Base-by-base conservation (phyloP, 2,329 filamentous ascomycete species). In the Stagonosporopsis rhizophila region DNA sequence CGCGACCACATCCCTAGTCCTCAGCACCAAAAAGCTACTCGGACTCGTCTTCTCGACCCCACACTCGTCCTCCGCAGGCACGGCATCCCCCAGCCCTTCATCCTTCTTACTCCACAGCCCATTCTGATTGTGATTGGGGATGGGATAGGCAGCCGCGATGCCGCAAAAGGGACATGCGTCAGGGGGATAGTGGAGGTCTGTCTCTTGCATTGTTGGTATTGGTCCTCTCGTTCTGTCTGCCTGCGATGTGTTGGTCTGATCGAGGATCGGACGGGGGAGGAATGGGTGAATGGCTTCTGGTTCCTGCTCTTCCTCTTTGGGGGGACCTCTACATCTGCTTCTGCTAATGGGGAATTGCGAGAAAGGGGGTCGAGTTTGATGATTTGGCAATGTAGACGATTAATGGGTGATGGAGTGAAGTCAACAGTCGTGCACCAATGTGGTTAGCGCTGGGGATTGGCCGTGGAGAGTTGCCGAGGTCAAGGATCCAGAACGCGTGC, bases 1-100 rank as follows among this genome's bases (percentile, higher is more conserved):
- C 38, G 92, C 92, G 60, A 98, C 79, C 25, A 95, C 86, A 59
- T 87, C 76, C 1, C 87, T 87, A 0, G 91, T 95, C 2, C 90
- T 91, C 56, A 97, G 84, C 28, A 97, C 84, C 27, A 97, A 71
- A 67, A 85, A 79, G 48, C 74, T 77, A 61, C 76, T 75, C 64
- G 77, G 69, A 68, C 66, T 53, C 59, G 77, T 70, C 61, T 67
- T 67, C 46, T 68, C 60, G 37, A 71, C 59, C 15, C 69, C 53
- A 17, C 65, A 61, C 14, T 67, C 68, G 0, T 61, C 60, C 4
- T 73, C 66, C 2, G n/a, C 39, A 0, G 74, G 75, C 2, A 75
- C 59, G 30, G 64, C 64, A 23, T 53, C 42, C 15, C 20, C 25
- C 38, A 69, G 30, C 15, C 59, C 62, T n/a, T 60, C 60, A n/a